These are phyloP conservation scores for Mycena vulgaris DNA, from an alignment of 768 basidiomycete genomes.

Conservation along the genomic window DNA sequence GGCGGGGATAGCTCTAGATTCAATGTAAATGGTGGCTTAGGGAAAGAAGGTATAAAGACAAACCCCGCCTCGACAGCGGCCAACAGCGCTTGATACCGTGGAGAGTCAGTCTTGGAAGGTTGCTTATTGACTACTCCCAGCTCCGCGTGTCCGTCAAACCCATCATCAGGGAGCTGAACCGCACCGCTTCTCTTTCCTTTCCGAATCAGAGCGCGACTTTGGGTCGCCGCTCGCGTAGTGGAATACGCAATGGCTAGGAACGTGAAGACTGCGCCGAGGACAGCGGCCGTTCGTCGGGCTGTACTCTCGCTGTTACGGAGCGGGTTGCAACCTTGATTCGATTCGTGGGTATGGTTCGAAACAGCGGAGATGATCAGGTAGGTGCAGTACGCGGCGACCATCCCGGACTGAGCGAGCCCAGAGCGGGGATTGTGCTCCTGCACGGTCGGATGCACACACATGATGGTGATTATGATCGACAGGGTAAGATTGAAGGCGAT, in stretches of 20 bases:
- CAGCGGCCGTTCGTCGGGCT: constrained; percentile 87
- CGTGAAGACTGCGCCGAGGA: constrained; percentile 95
- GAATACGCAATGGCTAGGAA: constrained; percentile 99
- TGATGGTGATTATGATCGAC: constrained; percentile 82
- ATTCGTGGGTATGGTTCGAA: constrained; percentile 88
- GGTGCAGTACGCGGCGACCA: constrained; percentile 98
- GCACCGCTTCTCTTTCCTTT: constrained; percentile 73
- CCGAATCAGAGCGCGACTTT: constrained; percentile 91
- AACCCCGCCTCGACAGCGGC: constrained; percentile 98
- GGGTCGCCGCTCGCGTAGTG: constrained; percentile 95
- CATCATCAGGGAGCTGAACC: constrained; percentile 74
- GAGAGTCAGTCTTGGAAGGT: constrained; percentile 87
- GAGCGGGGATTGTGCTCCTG: constrained; percentile 96
- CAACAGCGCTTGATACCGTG: constrained; percentile 92
- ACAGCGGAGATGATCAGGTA: constrained; percentile 96
- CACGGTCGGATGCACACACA: constrained; percentile 87
- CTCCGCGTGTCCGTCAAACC: constrained; percentile 72
- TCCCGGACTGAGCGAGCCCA: constrained; percentile 94
- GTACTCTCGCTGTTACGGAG: constrained; percentile 72
- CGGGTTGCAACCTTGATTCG: constrained; percentile 84
- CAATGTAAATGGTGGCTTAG: constrained; percentile 6
- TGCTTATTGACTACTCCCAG: constrained; percentile 86
- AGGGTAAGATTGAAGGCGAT: constrained; percentile 94
- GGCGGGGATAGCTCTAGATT: constrained; percentile 88
- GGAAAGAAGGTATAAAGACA: constrained; percentile 36